Evolutionary conservation across 2,329 filamentous ascomycete genomes (phyloP), one percentile per base, ranked within the genome.

Genomic region (Trichoderma hamatum): DNA sequence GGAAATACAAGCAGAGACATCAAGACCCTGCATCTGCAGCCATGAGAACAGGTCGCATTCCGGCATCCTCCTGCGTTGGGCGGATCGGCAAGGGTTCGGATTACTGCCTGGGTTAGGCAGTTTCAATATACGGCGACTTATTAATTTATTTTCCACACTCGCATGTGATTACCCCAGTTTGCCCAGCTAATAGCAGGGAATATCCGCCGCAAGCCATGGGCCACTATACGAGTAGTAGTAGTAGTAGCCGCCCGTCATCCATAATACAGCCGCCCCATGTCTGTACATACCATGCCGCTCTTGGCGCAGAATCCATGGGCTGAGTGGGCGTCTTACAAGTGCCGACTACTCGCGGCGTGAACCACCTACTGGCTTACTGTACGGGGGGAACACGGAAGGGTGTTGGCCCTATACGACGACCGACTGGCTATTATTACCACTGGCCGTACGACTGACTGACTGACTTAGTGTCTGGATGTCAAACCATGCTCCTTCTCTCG

Each of bases 401-500:
- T 30, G 30, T 30, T 30, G 30, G 30, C 30, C 5, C 30, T 30
- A 30, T 7, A 30, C 5, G 30, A 30, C 5, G 30, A 30, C 30
- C 30, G 30, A 19, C 19, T 21, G 14, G 2, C 36, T 16, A 5
- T 9, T 2, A 49, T 10, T 21, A 24, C 5, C 9, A 14, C 46
- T 21, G 21, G 21, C 5, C 46, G 11, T 49, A 3, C 9, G 21
- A 43, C 36, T 6, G 6, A 39, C 19, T 7, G 39, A 46, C 39
- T n/a, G 16, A 46, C 39, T 10, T 39, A 39, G 36, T 39, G 36
- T 39, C 14, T 39, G 36, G 7, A 13, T 16, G 7, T 39, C 36
- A 39, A 39, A 49, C 11, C 43, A 62, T 59, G 68, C 26, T 19
- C 70, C 49, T 65, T 36, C 55, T 63, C 24, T 14, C 51, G 51